Base-by-base conservation (phyloP, 352 stramenopile species). In the Thalassiosira ordinaria region DNA sequence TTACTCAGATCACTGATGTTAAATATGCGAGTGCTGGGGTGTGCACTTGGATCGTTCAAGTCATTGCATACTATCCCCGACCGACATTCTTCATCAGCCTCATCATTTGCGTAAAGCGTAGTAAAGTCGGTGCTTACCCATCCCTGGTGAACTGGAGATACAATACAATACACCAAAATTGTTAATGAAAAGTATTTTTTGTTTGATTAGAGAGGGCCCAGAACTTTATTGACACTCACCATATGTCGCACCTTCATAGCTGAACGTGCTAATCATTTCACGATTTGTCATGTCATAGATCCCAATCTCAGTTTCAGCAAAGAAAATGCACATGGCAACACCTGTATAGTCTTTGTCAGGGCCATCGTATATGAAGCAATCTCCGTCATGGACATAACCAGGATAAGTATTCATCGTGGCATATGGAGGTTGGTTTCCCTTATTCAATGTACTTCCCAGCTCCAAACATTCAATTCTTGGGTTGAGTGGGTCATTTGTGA, bases 1-100 rank as follows among this genome's bases (percentile, higher is more conserved):
- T 56, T 56, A 8, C 27, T 31, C 1, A 56, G 47, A 3, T 3
- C 2, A 18, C 47, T 56, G 8, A 56, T 56, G 47, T 29, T 18
- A 56, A 56, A 56, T 26, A 56, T 56, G 2, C 47, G 47, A 56
- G 47, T 56, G 47, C 27, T 56, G n/a, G 47, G 47, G 7, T 7
- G 18, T 26, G 47, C 47, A 56, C 18, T 56, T 56, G 7, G 8
- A 56, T 56, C 18, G 47, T n/a, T 56, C 18, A 56, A 56, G 47
- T 27, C 22, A 31, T n/a, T 31, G 22, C 47, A 56, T 29, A 56
- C 16, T 56, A 29, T 29, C 47, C 44, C 44, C 4, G 44, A 52
- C 14, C 18, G 44, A 16, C 44, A 52, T 52, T 52, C 44, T 18
- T 52, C 44, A 52, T 52, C 44, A 22, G 5, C 14, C 18, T 52